Base-by-base conservation (phyloP, 2,329 filamentous ascomycete species). In the Cladosporium phlei region DNA sequence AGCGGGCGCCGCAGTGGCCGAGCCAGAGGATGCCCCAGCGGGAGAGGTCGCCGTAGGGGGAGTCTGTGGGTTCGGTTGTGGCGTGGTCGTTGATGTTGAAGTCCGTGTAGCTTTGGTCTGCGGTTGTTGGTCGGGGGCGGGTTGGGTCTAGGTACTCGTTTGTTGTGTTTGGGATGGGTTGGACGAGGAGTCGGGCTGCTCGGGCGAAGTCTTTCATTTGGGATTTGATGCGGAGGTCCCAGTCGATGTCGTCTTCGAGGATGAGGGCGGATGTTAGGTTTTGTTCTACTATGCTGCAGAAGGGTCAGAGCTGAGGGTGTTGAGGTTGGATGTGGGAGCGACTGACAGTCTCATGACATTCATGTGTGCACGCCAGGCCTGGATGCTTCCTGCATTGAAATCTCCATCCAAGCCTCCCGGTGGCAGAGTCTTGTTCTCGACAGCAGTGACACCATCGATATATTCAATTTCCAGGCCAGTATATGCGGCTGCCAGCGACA, bases 401-500 rank as follows among this genome's bases (percentile, higher is more conserved):
- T 66, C 67, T 24, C 51, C 40, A 5, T 50, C 38, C 20, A 27
- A 28, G n/a, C 47, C 45, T 25, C 51, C 49, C 5, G 72, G 66
- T 0, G 61, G 53, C 1, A 75, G 59, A 0, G 62, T 50, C 2
- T 63, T 59, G 24, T 29, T 11, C 25, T 48, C 45, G 17, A 59
- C 46, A 1, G 68, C 70, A 6, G 63, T 57, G 0, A 76, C 61
- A 2, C 75, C 76, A 19, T 74, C 66, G 1, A 75, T 56, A 57
- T 71, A 78, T 1, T 69, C 67, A 20, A 78, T 55, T 0, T 66
- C 55, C 6, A 79, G 55, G 10, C 67, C 66, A 20, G 65, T 74
- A 5, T 75, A 64, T 1, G 69, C 67, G 2, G 73, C 72, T 2
- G 72, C 70, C 5, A 77, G 61, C 1, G 67, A 63, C 55, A 79